phyloP scores from a whole-genome alignment of 345 rosid genomes.

The Arabidopsis thaliana region TAIR10.1 NC_003074.8:1716001-1716500 shows the following conservation, averaged over 20 bases:
- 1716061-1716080: constrained; percentile 87
- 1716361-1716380: not conserved
- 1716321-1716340: not conserved
- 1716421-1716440: constrained; percentile 93
- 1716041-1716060: constrained; percentile 76
- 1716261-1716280: not conserved
- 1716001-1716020: constrained; percentile 94
- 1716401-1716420: constrained; percentile 91
- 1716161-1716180: constrained; percentile 89
- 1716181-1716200: constrained; percentile 87
- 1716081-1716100: constrained; percentile 85
- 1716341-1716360: not conserved
- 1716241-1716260: constrained; percentile 52
- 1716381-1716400: constrained; percentile 93
- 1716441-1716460: constrained; percentile 96
- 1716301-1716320: not conserved
- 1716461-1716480: constrained; percentile 94
- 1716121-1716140: constrained; percentile 90
- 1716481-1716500: constrained; percentile 83
- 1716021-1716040: constrained; percentile 92
- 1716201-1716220: constrained; percentile 86
- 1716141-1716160: constrained; percentile 97
- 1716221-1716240: constrained; percentile 97
- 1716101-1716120: constrained; percentile 71
- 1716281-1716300: not conserved